These are phyloP conservation scores for Bothriochloa decipiens DNA, from an alignment of 176 grass and related monocot species.

Conservation along the genomic window DNA sequence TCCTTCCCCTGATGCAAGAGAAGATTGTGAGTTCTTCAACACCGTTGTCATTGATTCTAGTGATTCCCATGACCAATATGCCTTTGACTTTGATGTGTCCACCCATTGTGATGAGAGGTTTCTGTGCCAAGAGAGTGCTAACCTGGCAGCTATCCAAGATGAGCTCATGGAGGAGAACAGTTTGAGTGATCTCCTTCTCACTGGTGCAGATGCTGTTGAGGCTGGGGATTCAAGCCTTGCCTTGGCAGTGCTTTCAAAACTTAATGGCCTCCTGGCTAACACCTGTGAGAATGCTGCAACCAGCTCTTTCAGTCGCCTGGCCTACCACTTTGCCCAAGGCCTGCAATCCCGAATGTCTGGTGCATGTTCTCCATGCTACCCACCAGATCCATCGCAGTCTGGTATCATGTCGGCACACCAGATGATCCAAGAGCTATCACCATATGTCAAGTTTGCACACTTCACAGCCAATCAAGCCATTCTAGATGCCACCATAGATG, in stretches of 20 bases:
- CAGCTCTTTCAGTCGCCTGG: constrained; percentile 42
- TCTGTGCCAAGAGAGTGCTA: constrained; percentile 33
- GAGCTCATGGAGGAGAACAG: constrained; percentile 63
- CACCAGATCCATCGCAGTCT: neutral
- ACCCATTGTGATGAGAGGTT: constrained; percentile 8
- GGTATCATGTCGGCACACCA: constrained; percentile 46
- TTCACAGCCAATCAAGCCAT: constrained; percentile 70
- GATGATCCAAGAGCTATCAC: constrained; percentile 58
- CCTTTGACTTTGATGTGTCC: constrained; percentile 18
- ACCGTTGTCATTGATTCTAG: constrained; percentile 15
- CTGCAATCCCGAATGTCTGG: constrained; percentile 39
- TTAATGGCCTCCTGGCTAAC: constrained; percentile 31
- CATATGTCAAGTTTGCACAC: constrained; percentile 57
- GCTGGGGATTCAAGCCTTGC: constrained; percentile 46
- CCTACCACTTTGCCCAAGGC: constrained; percentile 50
- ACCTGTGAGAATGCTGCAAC: constrained; percentile 9
- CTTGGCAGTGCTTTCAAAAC: constrained; percentile 40
- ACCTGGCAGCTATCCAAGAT: constrained; percentile 51
- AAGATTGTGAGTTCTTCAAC: constrained; percentile 24
- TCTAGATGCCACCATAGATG: constrained; percentile 39
- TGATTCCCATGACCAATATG: constrained; percentile 29
- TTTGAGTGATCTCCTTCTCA: constrained; percentile 55
- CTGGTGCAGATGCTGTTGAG: constrained; percentile 55
- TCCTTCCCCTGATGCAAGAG: constrained; percentile 31
- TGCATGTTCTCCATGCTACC: neutral